Percentiles rank a stretch among this genome's conserved stretches.
phyloP scores from a whole-genome alignment of 345 rosid genomes.

The Murraya koenigii region DNA sequence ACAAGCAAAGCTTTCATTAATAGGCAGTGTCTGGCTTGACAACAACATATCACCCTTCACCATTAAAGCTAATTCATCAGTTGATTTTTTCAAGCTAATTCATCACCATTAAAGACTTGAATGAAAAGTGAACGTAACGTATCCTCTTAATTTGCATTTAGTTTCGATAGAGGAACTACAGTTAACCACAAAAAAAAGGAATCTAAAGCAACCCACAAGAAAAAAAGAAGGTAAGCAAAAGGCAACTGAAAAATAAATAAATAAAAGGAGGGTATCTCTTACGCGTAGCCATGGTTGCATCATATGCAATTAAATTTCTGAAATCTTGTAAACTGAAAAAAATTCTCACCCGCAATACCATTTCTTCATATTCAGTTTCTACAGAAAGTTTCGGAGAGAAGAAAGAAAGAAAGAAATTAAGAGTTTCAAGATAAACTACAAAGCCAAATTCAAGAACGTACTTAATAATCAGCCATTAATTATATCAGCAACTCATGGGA shows the following conservation, averaged over 20 bases:
- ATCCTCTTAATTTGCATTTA: no score
- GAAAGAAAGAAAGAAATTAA: not conserved
- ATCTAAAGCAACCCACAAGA: not conserved
- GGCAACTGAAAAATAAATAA: not conserved
- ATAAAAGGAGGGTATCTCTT: not conserved
- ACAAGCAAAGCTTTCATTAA: no score
- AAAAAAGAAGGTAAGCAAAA: not conserved
- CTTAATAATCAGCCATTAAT: not conserved
- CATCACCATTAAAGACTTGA: no score
- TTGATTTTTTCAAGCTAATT: no score
- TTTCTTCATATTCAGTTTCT: not conserved
- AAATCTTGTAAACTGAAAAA: not conserved
- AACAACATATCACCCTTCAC: no score
- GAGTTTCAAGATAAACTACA: not conserved
- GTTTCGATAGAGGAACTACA: no score
- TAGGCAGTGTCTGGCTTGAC: no score
- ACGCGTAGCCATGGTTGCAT: not conserved
- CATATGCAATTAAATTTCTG: not conserved
- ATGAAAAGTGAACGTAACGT: no score
- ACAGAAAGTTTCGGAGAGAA: not conserved
- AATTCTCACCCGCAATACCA: not conserved
- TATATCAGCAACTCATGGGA: conserved; percentile 25
- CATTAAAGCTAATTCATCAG: no score
- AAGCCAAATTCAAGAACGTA: not conserved
- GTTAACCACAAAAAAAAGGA: no score